A percentile compares a stretch with the other conserved stretches of the same genome.
Evolutionary conservation across 2,329 filamentous ascomycete genomes (phyloP).

Genomic region (Fusarium concolor): DNA sequence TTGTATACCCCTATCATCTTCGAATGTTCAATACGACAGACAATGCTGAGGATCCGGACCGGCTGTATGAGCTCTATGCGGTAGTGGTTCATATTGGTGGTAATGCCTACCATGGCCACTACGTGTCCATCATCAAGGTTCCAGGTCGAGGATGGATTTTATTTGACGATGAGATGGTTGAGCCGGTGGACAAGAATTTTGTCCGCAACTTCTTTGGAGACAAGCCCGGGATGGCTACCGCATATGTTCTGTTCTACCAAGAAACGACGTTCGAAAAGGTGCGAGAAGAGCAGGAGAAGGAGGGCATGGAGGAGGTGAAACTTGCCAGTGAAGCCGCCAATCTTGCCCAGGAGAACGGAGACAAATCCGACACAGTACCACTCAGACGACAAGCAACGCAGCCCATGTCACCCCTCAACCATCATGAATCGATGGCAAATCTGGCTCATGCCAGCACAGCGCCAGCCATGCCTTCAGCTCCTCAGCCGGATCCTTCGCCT

Average conservation of each 20-base stretch:
- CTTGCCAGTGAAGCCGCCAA: conserved; percentile 68
- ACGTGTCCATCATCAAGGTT: conserved; percentile 97
- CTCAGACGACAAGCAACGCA: conserved; percentile 65
- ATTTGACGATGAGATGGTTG: conserved; percentile 98
- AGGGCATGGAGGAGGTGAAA: conserved; percentile 73
- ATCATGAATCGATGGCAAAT: conserved; percentile 65
- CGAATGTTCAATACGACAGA: conserved; percentile 98
- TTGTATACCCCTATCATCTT: conserved; percentile 96
- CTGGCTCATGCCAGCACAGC: conserved; percentile 76
- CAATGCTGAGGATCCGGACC: conserved; percentile 91
- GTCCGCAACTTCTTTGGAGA: conserved; percentile 98
- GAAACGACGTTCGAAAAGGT: conserved; percentile 80
- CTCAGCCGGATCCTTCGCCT: conserved; percentile 28
- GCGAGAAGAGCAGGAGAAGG: conserved; percentile 83
- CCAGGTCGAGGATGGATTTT: conserved; percentile 94
- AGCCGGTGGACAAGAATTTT: conserved; percentile 96
- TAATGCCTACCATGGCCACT: conserved; percentile 97
- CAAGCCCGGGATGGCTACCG: conserved; percentile 88
- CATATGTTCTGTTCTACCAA: conserved; percentile 98
- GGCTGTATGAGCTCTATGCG: conserved; percentile 95
- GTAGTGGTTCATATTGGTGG: conserved; percentile 98
- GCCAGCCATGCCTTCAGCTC: conserved; percentile 54
- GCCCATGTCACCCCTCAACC: conserved; percentile 58
- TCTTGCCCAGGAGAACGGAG: conserved; percentile 61
- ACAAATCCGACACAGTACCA: conserved; percentile 57